Evolutionary conservation across 805 yeast species (phyloP).

Genomic region (Pichia cabralensis): DNA sequence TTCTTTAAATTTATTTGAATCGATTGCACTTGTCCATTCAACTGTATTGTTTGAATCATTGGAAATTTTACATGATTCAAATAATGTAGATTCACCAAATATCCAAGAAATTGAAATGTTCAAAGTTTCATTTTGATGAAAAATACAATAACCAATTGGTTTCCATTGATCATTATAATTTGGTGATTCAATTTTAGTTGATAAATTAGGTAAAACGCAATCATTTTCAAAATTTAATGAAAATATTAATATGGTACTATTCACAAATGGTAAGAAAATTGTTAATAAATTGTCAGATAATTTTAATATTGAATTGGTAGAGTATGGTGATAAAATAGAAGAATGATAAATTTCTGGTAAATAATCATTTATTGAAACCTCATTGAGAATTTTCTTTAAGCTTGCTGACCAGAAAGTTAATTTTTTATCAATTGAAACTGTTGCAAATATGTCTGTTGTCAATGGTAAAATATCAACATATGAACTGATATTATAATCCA

Average conservation of each 20-base stretch:
- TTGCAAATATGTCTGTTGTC: constrained; percentile 16
- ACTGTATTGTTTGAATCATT: neutral
- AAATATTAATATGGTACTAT: constrained; percentile 13
- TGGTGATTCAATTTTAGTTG: constrained; percentile 12
- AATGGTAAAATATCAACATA: constrained; percentile 12
- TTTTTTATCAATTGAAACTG: constrained; percentile 44
- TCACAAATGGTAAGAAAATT: constrained; percentile 20
- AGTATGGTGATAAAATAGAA: constrained; percentile 11
- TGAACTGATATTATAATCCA: constrained; percentile 17
- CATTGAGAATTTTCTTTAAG: constrained; percentile 19
- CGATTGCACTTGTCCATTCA: constrained; percentile 12
- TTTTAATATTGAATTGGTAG: constrained; percentile 14
- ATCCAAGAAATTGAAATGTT: constrained; percentile 20
- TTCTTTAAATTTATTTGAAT: constrained; percentile 6
- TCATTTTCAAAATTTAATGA: constrained; percentile 15
- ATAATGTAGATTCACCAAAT: constrained; percentile 13
- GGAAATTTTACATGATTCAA: constrained; percentile 15
- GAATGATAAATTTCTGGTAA: constrained; percentile 16
- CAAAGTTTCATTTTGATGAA: constrained; percentile 1
- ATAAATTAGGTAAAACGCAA: constrained; percentile 6
- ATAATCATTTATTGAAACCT: constrained; percentile 15
- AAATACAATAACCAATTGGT: constrained; percentile 16
- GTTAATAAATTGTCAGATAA: constrained; percentile 11
- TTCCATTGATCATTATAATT: constrained; percentile 16
- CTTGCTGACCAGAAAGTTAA: constrained; percentile 53